These are phyloP conservation scores for Stachybotrys chartarum DNA, from an alignment of 2,329 filamentous ascomycete genomes.

Conservation along the genomic window DNA sequence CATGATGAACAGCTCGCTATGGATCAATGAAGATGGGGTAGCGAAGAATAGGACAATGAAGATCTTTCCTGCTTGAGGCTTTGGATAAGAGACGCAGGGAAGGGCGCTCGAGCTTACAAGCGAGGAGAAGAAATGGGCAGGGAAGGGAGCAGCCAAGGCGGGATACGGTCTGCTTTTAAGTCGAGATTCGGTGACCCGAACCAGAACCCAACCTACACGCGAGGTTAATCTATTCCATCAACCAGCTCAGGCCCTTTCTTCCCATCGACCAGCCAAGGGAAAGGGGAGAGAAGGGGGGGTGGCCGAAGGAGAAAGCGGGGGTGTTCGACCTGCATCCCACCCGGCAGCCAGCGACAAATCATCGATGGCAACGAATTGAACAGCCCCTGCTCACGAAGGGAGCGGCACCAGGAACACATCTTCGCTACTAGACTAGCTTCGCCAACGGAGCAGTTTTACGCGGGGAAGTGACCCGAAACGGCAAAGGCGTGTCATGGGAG, in stretches of 20 bases:
- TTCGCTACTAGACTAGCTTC: neutral
- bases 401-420: neutral
- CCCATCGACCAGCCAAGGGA: neutral
- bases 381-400: neutral
- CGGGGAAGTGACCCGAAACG: neutral
- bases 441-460: neutral
- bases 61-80: neutral
- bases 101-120: neutral
- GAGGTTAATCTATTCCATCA: neutral
- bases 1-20: slow-evolving; percentile 1
- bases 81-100: neutral
- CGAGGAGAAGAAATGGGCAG: neutral
- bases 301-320: neutral
- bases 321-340: neutral
- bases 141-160: neutral
- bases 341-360: neutral
- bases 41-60: neutral
- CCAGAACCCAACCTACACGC: neutral
- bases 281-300: neutral
- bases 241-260: neutral
- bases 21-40: neutral
- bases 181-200: neutral
- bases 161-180: neutral
- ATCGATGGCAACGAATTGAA: neutral
- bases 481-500: neutral